Conservation (phyloP, 2,329 filamentous ascomycete genomes). For the Aspergillus sp. region DNA sequence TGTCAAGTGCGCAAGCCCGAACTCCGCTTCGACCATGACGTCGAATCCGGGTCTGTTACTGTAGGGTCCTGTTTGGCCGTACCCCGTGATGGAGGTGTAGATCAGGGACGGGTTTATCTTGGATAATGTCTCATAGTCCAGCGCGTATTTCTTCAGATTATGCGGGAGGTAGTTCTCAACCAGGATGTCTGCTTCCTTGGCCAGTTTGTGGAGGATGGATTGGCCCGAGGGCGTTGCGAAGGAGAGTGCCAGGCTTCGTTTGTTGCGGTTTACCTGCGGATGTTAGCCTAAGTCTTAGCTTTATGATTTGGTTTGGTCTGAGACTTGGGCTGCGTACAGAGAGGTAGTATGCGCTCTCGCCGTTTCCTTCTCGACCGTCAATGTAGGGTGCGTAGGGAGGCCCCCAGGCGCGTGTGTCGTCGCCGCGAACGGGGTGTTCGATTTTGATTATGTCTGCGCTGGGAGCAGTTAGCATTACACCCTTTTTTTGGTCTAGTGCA, state of each 20-base stretch:
- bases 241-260: conserved; percentile 87
- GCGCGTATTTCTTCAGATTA: conserved; percentile 80
- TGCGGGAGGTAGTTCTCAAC: conserved; percentile 97
- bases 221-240: conserved; percentile 79
- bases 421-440: conserved; percentile 85
- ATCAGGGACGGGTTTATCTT: conserved; percentile 83
- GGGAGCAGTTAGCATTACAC: neutral
- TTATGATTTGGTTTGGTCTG: neutral
- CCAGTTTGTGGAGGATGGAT: conserved; percentile 79
- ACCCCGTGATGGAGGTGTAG: conserved; percentile 95
- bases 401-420: conserved; percentile 95
- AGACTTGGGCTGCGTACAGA: conserved; percentile 56
- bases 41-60: conserved; percentile 88
- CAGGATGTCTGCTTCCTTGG: conserved; percentile 81
- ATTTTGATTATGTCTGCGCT: conserved; percentile 97
- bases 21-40: conserved; percentile 98
- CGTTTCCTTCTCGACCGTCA: conserved; percentile 52
- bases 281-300: conserved; percentile 7
- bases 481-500: neutral
- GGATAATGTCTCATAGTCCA: conserved; percentile 81
- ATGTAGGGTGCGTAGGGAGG: conserved; percentile 86
- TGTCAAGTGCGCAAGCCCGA: conserved; percentile 98
- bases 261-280: conserved; percentile 86
- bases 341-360: conserved; percentile 93
- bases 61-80: conserved; percentile 93